Conservation (phyloP, 2,329 filamentous ascomycete genomes). For the Phialophora verrucosa region DNA sequence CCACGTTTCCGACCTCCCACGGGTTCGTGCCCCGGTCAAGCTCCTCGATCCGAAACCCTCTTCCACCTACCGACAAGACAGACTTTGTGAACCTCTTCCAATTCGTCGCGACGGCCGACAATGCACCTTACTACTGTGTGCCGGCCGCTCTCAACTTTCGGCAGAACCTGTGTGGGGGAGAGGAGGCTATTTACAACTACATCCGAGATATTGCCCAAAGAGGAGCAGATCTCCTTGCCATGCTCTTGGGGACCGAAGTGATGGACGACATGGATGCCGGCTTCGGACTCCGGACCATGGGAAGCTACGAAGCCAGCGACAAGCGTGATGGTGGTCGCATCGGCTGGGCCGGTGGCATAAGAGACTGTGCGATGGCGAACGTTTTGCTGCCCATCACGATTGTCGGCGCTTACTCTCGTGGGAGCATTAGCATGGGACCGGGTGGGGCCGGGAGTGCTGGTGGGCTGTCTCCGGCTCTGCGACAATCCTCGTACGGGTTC, state of each 20-base stretch:
- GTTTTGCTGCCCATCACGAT: constrained; percentile 70
- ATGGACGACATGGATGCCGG: constrained; percentile 60
- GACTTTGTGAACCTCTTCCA: constrained; percentile 74
- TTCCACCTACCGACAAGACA: constrained; percentile 52
- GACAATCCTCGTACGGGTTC: constrained; percentile 37
- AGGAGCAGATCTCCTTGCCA: constrained; percentile 66
- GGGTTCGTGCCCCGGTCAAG: constrained; percentile 65
- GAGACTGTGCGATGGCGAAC: constrained; percentile 73
- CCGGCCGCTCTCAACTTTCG: constrained; percentile 75
- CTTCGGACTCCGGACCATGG: constrained; percentile 38
- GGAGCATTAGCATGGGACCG: constrained; percentile 38
- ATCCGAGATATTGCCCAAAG: constrained; percentile 65
- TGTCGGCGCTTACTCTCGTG: constrained; percentile 40
- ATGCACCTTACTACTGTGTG: constrained; percentile 72
- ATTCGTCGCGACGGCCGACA: constrained; percentile 77
- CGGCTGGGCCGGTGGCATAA: constrained; percentile 57
- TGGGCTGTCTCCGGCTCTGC: constrained; percentile 36
- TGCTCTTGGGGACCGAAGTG: constrained; percentile 70
- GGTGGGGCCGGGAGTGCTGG: constrained; percentile 40
- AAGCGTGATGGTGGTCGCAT: constrained; percentile 45
- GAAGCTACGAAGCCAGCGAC: constrained; percentile 38
- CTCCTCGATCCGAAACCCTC: constrained; percentile 25
- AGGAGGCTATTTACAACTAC: constrained; percentile 71
- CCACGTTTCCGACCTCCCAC: constrained; percentile 79
- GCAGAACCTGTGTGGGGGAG: constrained; percentile 71